phyloP scores from a whole-genome alignment of 2,329 filamentous ascomycete species.

The Xylaria arbuscula region DNA sequence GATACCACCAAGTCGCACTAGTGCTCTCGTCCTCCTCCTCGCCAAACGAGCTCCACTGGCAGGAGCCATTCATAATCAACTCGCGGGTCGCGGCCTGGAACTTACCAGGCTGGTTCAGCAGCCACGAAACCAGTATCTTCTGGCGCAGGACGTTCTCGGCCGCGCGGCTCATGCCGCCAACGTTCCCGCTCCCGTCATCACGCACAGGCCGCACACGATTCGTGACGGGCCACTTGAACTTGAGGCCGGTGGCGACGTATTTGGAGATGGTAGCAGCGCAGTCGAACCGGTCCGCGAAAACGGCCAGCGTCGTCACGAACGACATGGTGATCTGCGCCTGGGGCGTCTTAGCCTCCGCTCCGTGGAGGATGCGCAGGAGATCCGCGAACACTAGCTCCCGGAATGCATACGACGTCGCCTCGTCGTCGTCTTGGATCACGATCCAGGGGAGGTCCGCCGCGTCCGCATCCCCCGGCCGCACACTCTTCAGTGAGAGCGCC shows the following conservation, averaged over 20 bases:
- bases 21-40: conserved; percentile 45
- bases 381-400: conserved; percentile 74
- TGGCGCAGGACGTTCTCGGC: conserved; percentile 75
- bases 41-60: conserved; percentile 62
- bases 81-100: conserved; percentile 72
- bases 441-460: conserved; percentile 70
- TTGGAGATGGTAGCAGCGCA: conserved; percentile 66
- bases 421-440: conserved; percentile 73
- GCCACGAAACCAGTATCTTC: conserved; percentile 73
- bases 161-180: conserved; percentile 53
- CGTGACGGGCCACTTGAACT: conserved; percentile 66
- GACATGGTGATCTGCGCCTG: conserved; percentile 63
- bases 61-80: conserved; percentile 73
- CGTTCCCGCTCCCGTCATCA: conserved; percentile 49
- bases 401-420: conserved; percentile 69
- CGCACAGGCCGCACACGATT: conserved; percentile 54
- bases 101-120: conserved; percentile 71
- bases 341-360: conserved; percentile 54
- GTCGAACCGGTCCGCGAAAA: conserved; percentile 80
- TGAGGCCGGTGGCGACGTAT: conserved; percentile 62
- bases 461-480: conserved; percentile 62
- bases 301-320: conserved; percentile 74
- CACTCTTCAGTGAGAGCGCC: conserved; percentile 59
- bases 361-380: conserved; percentile 74
- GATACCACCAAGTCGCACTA: conserved; percentile 74